Evolutionary conservation across 1,284 basidiomycete genomes (phyloP).

Genomic region (Moniliophthora roreri): DNA sequence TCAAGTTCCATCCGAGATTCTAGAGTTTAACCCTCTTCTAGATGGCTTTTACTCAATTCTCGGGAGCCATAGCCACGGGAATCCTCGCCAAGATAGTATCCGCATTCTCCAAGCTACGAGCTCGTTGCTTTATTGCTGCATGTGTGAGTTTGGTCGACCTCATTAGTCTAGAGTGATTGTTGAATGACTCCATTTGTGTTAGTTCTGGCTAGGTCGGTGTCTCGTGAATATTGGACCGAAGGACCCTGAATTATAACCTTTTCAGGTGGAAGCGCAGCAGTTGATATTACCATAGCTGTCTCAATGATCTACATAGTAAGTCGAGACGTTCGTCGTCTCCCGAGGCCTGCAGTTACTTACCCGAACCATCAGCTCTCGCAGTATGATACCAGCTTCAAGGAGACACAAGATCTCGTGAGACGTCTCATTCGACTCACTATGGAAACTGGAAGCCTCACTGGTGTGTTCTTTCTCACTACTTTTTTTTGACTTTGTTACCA

Average conservation of each 20-base stretch:
- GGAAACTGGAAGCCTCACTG: background rate
- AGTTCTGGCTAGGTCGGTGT: constrained; percentile 24
- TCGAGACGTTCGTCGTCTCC: background rate
- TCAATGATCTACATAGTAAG: background rate
- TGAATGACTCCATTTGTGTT: background rate
- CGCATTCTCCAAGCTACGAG: too few relatives aligned
- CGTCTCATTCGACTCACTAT: background rate
- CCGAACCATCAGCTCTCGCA: background rate
- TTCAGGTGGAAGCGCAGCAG: background rate
- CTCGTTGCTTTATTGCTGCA: too few relatives aligned
- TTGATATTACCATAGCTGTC: background rate
- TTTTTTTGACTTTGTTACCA: too few relatives aligned
- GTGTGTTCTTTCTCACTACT: background rate
- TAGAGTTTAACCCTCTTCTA: background rate
- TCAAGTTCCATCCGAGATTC: too few relatives aligned
- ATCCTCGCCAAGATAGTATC: too few relatives aligned
- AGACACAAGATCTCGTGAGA: background rate
- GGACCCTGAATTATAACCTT: background rate
- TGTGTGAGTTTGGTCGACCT: too few relatives aligned
- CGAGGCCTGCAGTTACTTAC: too few relatives aligned
- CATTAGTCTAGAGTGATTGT: too few relatives aligned
- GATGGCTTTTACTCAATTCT: background rate
- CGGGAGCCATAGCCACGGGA: too few relatives aligned
- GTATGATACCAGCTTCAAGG: background rate
- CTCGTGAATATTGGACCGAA: constrained; percentile 9